phyloP scores from a whole-genome alignment of 176 grass and related monocot genomes.

The Rhynchospora tenuis region DNA sequence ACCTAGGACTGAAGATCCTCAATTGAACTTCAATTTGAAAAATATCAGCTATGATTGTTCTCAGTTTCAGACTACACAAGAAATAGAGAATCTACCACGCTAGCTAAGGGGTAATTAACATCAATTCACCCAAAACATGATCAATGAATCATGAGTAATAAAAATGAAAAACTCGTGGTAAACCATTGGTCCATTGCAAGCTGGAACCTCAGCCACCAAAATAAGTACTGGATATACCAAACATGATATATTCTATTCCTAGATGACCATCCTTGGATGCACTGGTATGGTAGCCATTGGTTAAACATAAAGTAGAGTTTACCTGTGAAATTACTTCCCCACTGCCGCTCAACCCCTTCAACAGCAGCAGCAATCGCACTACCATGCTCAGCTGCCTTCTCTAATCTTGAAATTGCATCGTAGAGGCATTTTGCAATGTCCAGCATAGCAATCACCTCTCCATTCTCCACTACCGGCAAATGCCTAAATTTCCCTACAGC shows the following conservation, averaged over 20 bases:
- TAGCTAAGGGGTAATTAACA: not conserved
- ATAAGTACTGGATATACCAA: not conserved
- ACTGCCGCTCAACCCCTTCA: conserved; percentile 86
- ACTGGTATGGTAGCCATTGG: not conserved
- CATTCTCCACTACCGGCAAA: conserved; percentile 98
- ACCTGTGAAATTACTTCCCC: conserved; percentile 88
- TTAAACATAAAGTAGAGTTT: not conserved
- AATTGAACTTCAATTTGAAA: not conserved
- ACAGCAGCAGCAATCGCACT: conserved; percentile 94
- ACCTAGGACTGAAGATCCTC: not conserved
- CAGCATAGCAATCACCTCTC: conserved; percentile 97
- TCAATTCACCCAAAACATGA: not conserved
- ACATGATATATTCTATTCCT: not conserved
- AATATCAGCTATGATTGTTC: not conserved
- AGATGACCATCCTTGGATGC: not conserved
- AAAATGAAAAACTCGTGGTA: not conserved
- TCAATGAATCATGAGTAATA: not conserved
- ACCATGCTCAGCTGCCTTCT: conserved; percentile 95
- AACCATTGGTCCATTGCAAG: too few relatives aligned
- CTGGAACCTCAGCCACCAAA: too few relatives aligned
- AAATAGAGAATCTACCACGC: not conserved
- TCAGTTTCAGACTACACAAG: not conserved
- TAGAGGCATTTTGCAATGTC: conserved; percentile 98
- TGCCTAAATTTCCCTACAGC: conserved; percentile 97
- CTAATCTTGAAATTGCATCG: conserved; percentile 92